Evolutionary conservation across 306 rosid species (phyloP), one percentile per base, ranked within the genome.

Genomic region (Calophaca sinica): DNA sequence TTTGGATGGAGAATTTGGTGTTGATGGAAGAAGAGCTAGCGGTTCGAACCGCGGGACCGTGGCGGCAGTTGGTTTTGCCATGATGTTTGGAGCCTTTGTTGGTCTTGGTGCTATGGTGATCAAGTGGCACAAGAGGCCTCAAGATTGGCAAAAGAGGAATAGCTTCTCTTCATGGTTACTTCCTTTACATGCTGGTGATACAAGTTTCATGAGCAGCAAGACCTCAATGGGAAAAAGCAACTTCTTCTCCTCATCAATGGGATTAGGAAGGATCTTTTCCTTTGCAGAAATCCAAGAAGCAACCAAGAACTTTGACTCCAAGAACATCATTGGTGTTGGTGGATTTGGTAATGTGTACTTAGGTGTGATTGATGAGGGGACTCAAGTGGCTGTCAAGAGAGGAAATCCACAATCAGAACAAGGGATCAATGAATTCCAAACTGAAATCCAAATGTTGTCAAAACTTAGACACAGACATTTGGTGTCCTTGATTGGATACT

Each of bases 371-470:
- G 91, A 88, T 45, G 89, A 85, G 12, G 89, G 86, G 4, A 83
- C 89, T 20, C 49, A 88, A 28, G 91, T 88, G 1, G 91, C 91
- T 0, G 86, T 88, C 4, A 88, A 88, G 67, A 77, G 91, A 78
- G 91, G 89, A 61, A 88, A 88, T 45, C 86, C 91, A n/a, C 89
- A 88, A 68, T 88, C 91, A 13, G 89, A 88, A 73, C 91, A 88
- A 78, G 91, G 91, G 0, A 83, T 88, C 15, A 88, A 48, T 0
- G 91, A 88, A 61, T 88, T 88, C 74, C 86, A 85, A 54, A 88
- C 91, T 0, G 91, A 88, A 28, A 88, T 88, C 4, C 91, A 88
- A 53, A 88, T 88, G 89, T 20, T 88, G 63, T 88, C 91, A 3
- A 88, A 88, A 55, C 82, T 88, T 7, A 76, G 91, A 35, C 91